These are phyloP conservation scores for Clavispora carvajalis DNA, from an alignment of 805 yeast genomes.

Conservation along the genomic window DNA sequence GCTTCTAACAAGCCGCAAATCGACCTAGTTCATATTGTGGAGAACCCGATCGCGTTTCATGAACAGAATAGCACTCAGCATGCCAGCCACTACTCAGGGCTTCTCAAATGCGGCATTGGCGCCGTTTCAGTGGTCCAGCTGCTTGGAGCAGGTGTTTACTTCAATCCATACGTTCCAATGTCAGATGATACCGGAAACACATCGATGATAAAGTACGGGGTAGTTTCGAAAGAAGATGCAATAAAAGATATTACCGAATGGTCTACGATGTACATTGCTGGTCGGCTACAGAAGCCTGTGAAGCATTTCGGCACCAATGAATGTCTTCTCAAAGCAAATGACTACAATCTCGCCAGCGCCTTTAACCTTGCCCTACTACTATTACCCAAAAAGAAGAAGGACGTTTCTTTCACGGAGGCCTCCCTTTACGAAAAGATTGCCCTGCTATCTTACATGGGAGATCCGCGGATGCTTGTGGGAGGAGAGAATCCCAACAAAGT, in stretches of 20 bases:
- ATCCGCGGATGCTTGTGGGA: conserved; percentile 74
- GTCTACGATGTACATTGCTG: conserved; percentile 84
- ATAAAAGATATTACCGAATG: conserved; percentile 73
- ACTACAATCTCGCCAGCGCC: conserved; percentile 73
- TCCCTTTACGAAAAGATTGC: conserved; percentile 75
- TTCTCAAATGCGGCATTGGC: conserved; percentile 39
- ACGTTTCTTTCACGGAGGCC: conserved; percentile 44
- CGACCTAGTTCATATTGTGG: conserved; percentile 80
- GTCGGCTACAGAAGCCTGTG: conserved; percentile 92
- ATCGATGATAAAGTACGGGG: conserved; percentile 73
- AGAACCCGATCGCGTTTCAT: conserved; percentile 74
- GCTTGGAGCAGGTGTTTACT: conserved; percentile 86
- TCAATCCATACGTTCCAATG: conserved; percentile 80
- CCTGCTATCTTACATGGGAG: conserved; percentile 81
- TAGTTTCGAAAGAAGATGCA: conserved; percentile 58
- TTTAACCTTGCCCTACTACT: conserved; percentile 62
- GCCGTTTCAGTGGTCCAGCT: conserved; percentile 51
- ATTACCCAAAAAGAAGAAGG: conserved; percentile 19
- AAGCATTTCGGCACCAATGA: conserved; percentile 64
- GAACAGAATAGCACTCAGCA: conserved; percentile 58
- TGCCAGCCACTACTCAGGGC: conserved; percentile 72
- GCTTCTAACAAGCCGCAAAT: conserved; percentile 56
- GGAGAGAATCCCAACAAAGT: conserved; percentile 94
- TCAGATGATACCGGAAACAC: conserved; percentile 31
- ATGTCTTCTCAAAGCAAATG: conserved; percentile 55